Conservation (phyloP, 495 filamentous ascomycete species). For the Aspergillus funiculosus region DNA sequence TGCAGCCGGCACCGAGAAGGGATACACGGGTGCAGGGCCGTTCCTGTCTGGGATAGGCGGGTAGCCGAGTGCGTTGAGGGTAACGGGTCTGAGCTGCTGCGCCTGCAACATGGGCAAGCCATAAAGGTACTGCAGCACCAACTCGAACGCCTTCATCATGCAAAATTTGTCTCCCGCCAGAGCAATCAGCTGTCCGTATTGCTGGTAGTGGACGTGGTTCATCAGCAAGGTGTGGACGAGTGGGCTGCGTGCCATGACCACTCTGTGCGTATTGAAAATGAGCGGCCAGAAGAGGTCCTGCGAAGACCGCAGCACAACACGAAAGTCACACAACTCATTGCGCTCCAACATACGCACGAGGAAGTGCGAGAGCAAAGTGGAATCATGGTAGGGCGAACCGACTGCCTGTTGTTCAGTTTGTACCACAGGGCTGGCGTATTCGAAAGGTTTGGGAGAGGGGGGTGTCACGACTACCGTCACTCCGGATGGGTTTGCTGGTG, state of each 20-base stretch:
- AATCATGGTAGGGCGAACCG: too few species aligned
- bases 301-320: slow-evolving; percentile 17
- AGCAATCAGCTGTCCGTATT: slow-evolving; percentile 12
- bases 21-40: not conserved
- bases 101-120: slow-evolving; percentile 14
- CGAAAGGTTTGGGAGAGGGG: not conserved
- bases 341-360: slow-evolving; percentile 10
- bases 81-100: slow-evolving; percentile 7
- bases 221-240: slow-evolving; percentile 11
- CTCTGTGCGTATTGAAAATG: slow-evolving; percentile 17
- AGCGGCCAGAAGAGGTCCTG: slow-evolving; percentile 13
- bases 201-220: not conserved
- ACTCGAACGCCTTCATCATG: slow-evolving; percentile 23
- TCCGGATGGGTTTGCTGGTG: not conserved
- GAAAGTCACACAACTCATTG: slow-evolving; percentile 17
- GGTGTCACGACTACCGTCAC: not conserved
- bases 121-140: slow-evolving; percentile 28
- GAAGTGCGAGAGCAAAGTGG: slow-evolving; percentile 6
- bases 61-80: slow-evolving; percentile 17
- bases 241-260: slow-evolving; percentile 20
- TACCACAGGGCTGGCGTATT: not conserved
- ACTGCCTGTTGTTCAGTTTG: too few species aligned
- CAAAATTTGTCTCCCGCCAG: slow-evolving; percentile 16
- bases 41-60: not conserved
- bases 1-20: slow-evolving; percentile 17